phyloP scores from a whole-genome alignment of 345 rosid species.

The Eucalyptus regnans region DNA sequence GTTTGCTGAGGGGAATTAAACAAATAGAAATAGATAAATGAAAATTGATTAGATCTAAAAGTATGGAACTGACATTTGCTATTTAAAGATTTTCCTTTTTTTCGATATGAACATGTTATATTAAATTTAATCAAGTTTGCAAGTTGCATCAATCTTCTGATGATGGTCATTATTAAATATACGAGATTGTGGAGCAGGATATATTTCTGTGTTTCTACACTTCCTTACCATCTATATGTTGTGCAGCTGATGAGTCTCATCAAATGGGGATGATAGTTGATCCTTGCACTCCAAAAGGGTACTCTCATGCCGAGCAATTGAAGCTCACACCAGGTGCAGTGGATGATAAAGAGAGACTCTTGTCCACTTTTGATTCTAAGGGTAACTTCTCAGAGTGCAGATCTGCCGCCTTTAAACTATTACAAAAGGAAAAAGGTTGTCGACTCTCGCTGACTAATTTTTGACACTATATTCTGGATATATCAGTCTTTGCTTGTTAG shows the following conservation, averaged over 20 bases:
- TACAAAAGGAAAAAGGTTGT: conserved; percentile 76
- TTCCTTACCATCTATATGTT: not conserved
- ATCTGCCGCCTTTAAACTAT: conserved; percentile 44
- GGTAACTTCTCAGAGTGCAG: conserved; percentile 94
- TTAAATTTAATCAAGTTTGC: not conserved
- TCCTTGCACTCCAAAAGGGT: conserved; percentile 90
- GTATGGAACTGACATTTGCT: not conserved
- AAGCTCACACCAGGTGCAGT: conserved; percentile 25
- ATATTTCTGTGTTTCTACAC: not conserved
- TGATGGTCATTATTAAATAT: not conserved
- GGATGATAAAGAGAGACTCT: conserved; percentile 14
- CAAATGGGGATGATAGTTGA: conserved; percentile 25
- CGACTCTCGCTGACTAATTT: not conserved
- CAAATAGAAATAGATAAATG: not conserved
- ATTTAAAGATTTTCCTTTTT: not conserved
- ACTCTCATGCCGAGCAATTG: conserved; percentile 13
- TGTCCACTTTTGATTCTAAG: conserved; percentile 30
- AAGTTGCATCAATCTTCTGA: not conserved
- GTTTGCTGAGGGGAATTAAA: not conserved
- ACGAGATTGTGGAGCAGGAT: not conserved
- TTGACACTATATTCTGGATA: not conserved
- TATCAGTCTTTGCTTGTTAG: not conserved
- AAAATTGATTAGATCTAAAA: not conserved
- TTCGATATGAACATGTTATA: not conserved
- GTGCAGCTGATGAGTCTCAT: conserved; percentile 34